A percentile compares a stretch with the other conserved stretches of the same genome.
Conservation (phyloP, 495 filamentous ascomycete genomes). For the Penicillium waksmanii region DNA sequence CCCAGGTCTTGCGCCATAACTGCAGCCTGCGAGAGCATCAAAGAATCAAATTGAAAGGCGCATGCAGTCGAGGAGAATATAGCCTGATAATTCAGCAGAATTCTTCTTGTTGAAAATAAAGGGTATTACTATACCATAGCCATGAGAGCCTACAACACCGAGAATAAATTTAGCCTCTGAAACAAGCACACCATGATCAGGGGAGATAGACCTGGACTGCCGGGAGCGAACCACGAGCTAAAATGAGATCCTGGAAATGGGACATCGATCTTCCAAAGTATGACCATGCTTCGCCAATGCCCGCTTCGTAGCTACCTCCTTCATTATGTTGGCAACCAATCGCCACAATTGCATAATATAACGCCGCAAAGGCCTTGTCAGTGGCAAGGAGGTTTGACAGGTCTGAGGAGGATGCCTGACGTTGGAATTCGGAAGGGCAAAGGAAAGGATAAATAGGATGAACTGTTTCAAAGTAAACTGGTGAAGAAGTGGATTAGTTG, state of each 20-base stretch:
- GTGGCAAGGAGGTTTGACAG: constrained; percentile 5
- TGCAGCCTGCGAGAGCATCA: constrained; percentile 21
- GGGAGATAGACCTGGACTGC: constrained; percentile 19
- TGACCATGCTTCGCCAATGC: constrained; percentile 20
- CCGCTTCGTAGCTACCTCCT: constrained; percentile 23
- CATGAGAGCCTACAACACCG: constrained; percentile 14
- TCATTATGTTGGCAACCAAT: constrained; percentile 28
- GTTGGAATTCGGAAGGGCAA: constrained; percentile 7
- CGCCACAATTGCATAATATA: constrained; percentile 25
- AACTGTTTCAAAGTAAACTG: constrained; percentile 23
- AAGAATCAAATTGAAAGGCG: constrained; percentile 21
- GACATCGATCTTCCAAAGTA: constrained; percentile 21
- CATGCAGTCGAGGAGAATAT: constrained; percentile 17
- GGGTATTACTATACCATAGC: constrained; percentile 15
- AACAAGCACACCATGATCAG: not conserved
- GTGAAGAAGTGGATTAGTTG: not conserved
- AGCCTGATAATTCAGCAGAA: constrained; percentile 5
- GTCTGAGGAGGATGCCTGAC: constrained; percentile 2
- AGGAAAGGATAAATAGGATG: constrained; percentile 27
- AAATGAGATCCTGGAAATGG: constrained; percentile 14
- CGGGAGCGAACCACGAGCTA: constrained; percentile 17
- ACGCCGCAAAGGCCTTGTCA: constrained; percentile 17
- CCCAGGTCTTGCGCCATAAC: constrained; percentile 24
- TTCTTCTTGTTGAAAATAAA: not conserved
- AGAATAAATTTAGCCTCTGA: no score